Conservation (phyloP, 352 stramenopile species). For the Peronospora belbahrii region DNA sequence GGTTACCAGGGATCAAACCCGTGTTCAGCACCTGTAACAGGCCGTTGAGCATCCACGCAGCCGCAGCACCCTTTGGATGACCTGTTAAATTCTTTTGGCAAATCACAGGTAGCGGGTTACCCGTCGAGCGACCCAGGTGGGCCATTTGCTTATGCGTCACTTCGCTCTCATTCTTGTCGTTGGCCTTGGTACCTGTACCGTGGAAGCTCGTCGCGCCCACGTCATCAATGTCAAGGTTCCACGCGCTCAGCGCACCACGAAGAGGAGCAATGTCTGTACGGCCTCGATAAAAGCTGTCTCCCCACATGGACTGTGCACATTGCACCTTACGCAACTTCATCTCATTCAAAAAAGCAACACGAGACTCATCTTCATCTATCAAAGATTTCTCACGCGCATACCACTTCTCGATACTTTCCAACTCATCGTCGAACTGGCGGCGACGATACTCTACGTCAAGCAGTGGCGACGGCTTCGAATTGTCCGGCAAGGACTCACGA, state of each 20-base stretch:
- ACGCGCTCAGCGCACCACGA: slow-evolving; percentile 65
- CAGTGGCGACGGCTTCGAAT: slow-evolving; percentile 36
- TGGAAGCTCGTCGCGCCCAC: slow-evolving; percentile 80
- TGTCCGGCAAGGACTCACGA: slow-evolving; percentile 32
- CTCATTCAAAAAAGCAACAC: slow-evolving; percentile 43
- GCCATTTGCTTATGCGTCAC: slow-evolving; percentile 81
- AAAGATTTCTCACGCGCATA: slow-evolving; percentile 49
- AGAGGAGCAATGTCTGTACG: slow-evolving; percentile 64
- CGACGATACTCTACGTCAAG: slow-evolving; percentile 69
- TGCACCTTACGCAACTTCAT: slow-evolving; percentile 68
- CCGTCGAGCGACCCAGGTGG: slow-evolving; percentile 64
- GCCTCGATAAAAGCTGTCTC: slow-evolving; percentile 52
- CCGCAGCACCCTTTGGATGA: slow-evolving; percentile 75
- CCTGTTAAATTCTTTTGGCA: slow-evolving; percentile 82
- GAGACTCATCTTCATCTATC: slow-evolving; percentile 27
- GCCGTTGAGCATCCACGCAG: slow-evolving; percentile 80
- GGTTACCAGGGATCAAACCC: slow-evolving; percentile 71
- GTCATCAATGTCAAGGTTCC: slow-evolving; percentile 76
- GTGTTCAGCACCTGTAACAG: slow-evolving; percentile 74
- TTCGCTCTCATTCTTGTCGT: slow-evolving; percentile 85
- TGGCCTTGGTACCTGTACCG: slow-evolving; percentile 75
- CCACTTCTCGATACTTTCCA: slow-evolving; percentile 68
- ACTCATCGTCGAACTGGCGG: slow-evolving; percentile 64
- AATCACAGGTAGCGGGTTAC: slow-evolving; percentile 69
- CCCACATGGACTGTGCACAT: slow-evolving; percentile 57